A percentile compares a stretch with the other conserved stretches of the same genome.
These are phyloP conservation scores for Chaetomium sp. DNA, from an alignment of 2,329 filamentous ascomycete species.

Conservation along the genomic window DNA sequence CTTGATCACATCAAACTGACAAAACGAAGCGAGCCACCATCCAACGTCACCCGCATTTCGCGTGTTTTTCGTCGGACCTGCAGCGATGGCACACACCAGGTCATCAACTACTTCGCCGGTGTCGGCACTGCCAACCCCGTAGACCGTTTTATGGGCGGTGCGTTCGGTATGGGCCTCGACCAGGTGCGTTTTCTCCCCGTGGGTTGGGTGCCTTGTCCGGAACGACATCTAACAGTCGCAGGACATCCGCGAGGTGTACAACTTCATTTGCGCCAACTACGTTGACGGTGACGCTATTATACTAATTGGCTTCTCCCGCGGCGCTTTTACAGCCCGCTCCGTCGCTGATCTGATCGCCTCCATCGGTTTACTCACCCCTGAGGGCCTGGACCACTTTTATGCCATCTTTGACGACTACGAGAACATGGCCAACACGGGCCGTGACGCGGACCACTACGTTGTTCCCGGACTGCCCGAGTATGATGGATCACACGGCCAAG, in stretches of 20 bases:
- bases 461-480: slow-evolving; percentile 34
- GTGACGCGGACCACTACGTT: slow-evolving; percentile 34
- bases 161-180: slow-evolving; percentile 41
- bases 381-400: slow-evolving; percentile 48
- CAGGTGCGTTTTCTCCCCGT: background rate
- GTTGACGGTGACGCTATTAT: slow-evolving; percentile 42
- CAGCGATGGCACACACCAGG: slow-evolving; percentile 36
- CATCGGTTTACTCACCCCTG: slow-evolving; percentile 47
- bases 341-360: slow-evolving; percentile 44
- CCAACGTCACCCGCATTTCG: slow-evolving; percentile 39
- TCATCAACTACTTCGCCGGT: slow-evolving; percentile 40
- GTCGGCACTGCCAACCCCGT: slow-evolving; percentile 39
- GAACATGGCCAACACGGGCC: slow-evolving; percentile 37
- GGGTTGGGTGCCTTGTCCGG: no score
- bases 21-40: slow-evolving; percentile 33
- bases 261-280: slow-evolving; percentile 45
- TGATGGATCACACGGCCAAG: slow-evolving; percentile 35
- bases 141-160: slow-evolving; percentile 39
- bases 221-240: background rate
- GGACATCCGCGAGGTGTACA: slow-evolving; percentile 44
- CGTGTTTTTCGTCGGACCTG: slow-evolving; percentile 36
- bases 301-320: slow-evolving; percentile 45
- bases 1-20: background rate
- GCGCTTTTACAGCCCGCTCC: slow-evolving; percentile 46
- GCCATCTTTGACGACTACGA: slow-evolving; percentile 46